These are phyloP conservation scores for Geotrichum fermentans DNA, from an alignment of 1,139 yeast species.

Conservation along the genomic window DNA sequence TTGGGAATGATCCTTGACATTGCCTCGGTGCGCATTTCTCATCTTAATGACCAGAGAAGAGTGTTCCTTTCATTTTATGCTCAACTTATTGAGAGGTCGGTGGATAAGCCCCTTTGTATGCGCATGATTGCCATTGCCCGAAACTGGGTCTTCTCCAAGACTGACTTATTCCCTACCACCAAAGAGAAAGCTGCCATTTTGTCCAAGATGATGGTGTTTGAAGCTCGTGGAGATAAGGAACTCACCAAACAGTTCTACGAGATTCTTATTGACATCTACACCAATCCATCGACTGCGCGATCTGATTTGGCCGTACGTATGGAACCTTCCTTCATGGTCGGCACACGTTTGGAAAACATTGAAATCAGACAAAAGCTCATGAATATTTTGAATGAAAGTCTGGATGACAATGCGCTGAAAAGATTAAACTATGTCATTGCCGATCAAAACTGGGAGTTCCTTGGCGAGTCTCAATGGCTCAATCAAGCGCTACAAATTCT, in stretches of 20 bases:
- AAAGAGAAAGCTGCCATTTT: conserved; percentile 95
- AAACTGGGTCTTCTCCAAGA: conserved; percentile 81
- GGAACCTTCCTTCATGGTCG: conserved; percentile 95
- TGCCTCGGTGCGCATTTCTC: conserved; percentile 73
- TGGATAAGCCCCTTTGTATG: conserved; percentile 67
- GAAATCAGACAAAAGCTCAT: conserved; percentile 71
- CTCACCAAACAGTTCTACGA: conserved; percentile 78
- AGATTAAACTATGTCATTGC: conserved; percentile 78
- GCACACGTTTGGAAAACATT: conserved; percentile 79
- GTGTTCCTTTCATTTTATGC: conserved; percentile 81
- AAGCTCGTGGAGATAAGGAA: conserved; percentile 76
- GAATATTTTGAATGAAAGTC: conserved; percentile 71
- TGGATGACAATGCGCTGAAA: conserved; percentile 74
- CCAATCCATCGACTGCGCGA: conserved; percentile 69
- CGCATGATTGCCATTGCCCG: conserved; percentile 76
- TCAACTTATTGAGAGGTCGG: conserved; percentile 82
- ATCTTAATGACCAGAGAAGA: conserved; percentile 88
- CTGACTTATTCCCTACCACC: conserved; percentile 85
- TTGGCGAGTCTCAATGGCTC: conserved; percentile 91
- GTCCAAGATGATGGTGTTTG: conserved; percentile 91
- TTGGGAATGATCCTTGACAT: conserved; percentile 73
- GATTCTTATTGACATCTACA: conserved; percentile 83
- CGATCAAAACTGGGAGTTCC: conserved; percentile 94
- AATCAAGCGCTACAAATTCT: conserved; percentile 87
- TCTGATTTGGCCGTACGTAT: conserved; percentile 90